These are phyloP conservation scores for Sporothrix curviconia DNA, from an alignment of 2,329 filamentous ascomycete species.

Conservation along the genomic window DNA sequence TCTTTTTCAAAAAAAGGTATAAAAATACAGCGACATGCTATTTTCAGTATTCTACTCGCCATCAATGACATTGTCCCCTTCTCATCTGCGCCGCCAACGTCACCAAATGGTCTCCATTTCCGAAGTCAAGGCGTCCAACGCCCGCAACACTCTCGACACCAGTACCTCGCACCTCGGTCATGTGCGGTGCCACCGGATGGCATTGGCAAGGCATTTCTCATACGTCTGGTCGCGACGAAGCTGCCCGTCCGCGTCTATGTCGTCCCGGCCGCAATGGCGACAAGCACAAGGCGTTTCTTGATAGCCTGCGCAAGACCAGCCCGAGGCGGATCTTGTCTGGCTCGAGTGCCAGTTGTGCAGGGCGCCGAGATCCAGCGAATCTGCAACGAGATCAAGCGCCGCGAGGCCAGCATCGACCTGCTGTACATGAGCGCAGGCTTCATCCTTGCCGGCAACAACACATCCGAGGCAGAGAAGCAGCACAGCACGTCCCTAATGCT, in stretches of 20 bases:
- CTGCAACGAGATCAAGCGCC: background rate
- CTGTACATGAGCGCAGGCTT: slow-evolving; percentile 9
- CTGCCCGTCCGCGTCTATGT: slow-evolving; percentile 1
- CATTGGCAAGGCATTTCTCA: slow-evolving; percentile 7
- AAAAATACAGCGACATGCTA: background rate
- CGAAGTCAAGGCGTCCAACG: slow-evolving; percentile 10
- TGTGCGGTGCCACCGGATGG: slow-evolving; percentile 6
- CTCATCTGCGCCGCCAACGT: background rate
- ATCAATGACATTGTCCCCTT: background rate
- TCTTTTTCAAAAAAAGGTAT: background rate
- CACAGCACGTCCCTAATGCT: background rate
- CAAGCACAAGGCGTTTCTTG: slow-evolving; percentile 1
- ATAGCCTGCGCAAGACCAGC: background rate
- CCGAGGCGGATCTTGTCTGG: slow-evolving; percentile 3
- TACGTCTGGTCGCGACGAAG: slow-evolving; percentile 1
- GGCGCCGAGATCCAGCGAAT: background rate
- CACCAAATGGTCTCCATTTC: slow-evolving; percentile 5
- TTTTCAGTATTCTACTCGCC: background rate
- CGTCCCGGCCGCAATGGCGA: slow-evolving; percentile 4
- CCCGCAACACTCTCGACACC: background rate
- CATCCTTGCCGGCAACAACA: background rate
- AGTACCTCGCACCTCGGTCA: background rate
- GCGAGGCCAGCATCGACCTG: slow-evolving; percentile 1
- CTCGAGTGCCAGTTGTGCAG: slow-evolving; percentile 2
- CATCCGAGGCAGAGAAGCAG: background rate